Conservation (phyloP, 2,329 filamentous ascomycete genomes). For the Pseudogymnoascus pannorum region DNA sequence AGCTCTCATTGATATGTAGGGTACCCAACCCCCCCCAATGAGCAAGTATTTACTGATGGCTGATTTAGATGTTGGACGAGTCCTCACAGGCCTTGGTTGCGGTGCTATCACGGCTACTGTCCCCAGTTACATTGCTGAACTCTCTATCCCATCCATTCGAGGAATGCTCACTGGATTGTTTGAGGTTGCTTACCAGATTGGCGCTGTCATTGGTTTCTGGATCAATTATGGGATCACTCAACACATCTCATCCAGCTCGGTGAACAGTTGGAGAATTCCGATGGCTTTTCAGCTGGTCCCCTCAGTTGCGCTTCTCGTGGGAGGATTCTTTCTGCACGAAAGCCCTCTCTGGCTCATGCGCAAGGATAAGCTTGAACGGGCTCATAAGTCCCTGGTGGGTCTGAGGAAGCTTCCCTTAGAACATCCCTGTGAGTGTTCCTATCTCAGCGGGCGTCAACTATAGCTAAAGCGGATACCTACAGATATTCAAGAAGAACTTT, state of each 20-base stretch:
- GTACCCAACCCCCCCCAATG: slow-evolving; percentile 21
- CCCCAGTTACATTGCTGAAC: slow-evolving; percentile 31
- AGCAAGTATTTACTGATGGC: neutral
- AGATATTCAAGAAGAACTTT: neutral
- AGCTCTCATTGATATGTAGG: slow-evolving; percentile 39
- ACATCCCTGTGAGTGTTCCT: neutral
- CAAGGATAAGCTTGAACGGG: slow-evolving; percentile 20
- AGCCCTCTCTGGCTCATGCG: slow-evolving; percentile 49
- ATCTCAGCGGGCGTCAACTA: neutral
- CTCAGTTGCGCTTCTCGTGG: slow-evolving; percentile 40
- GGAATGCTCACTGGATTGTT: slow-evolving; percentile 28
- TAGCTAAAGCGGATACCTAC: neutral
- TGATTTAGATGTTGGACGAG: slow-evolving; percentile 29
- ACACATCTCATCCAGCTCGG: slow-evolving; percentile 21
- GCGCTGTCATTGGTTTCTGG: slow-evolving; percentile 31
- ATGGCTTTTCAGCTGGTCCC: slow-evolving; percentile 52
- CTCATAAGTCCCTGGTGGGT: neutral
- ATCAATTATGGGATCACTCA: slow-evolving; percentile 30
- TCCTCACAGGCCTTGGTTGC: slow-evolving; percentile 29
- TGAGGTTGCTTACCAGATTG: slow-evolving; percentile 28
- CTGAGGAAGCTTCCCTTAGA: neutral
- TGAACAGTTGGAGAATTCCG: slow-evolving; percentile 22
- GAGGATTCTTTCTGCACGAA: slow-evolving; percentile 55
- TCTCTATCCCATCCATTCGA: slow-evolving; percentile 29
- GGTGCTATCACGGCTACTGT: slow-evolving; percentile 28